Conservation (phyloP, 2,329 filamentous ascomycete species). For the Leptoxyphium fumago region DNA sequence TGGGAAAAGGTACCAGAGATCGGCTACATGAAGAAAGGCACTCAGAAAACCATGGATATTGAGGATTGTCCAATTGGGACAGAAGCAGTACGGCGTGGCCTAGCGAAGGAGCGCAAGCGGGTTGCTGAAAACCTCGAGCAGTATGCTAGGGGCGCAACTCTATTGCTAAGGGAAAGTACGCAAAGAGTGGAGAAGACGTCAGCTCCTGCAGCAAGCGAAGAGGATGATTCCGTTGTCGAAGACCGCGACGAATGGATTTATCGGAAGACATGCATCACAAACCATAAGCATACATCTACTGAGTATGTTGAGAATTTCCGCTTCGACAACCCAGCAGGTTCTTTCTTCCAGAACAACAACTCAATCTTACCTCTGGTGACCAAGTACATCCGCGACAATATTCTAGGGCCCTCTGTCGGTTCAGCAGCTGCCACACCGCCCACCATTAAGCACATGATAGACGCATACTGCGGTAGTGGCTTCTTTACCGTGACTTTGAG, state of each 20-base stretch:
- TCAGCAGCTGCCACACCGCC: conserved; percentile 16
- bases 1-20: conserved; percentile 60
- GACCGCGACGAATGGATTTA: conserved; percentile 51
- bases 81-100: conserved; percentile 63
- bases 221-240: conserved; percentile 36
- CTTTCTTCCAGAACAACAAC: conserved; percentile 99
- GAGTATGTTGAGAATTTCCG: conserved; percentile 77
- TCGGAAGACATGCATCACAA: conserved; percentile 76
- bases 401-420: conserved; percentile 38
- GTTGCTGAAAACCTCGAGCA: conserved; percentile 55
- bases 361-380: conserved; percentile 83
- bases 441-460: conserved; percentile 72
- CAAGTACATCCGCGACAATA: conserved; percentile 67
- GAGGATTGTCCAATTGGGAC: conserved; percentile 96
- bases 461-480: conserved; percentile 93
- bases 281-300: conserved; percentile 65
- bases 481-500: conserved; percentile 94
- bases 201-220: conserved; percentile 7
- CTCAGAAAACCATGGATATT: conserved; percentile 70
- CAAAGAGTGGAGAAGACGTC: conserved; percentile 41
- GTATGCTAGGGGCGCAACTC: conserved; percentile 71
- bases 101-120: conserved; percentile 62
- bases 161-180: conserved; percentile 79
- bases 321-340: conserved; percentile 82
- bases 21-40: conserved; percentile 83